A percentile compares a stretch with the other conserved stretches of the same genome.
Evolutionary conservation across 2,329 filamentous ascomycete genomes (phyloP).

Genomic region (Pestalotiopsis sp.): DNA sequence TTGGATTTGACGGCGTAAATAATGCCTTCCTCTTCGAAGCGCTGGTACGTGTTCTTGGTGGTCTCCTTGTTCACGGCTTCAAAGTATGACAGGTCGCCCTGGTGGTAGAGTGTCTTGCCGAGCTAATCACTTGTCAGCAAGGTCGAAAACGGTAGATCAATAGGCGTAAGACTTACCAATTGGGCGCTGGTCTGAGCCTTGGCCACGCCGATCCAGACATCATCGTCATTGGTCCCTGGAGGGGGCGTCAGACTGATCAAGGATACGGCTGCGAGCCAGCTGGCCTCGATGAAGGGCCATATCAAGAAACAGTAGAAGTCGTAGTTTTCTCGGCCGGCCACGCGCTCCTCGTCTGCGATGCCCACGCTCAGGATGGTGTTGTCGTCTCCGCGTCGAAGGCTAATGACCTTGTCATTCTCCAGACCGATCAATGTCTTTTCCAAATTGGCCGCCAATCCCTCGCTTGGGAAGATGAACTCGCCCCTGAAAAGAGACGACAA

Average conservation of each 20-base stretch:
- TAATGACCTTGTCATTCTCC: conserved; percentile 77
- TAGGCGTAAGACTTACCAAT: conserved; percentile 54
- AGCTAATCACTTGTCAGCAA: conserved; percentile 51
- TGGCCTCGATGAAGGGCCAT: conserved; percentile 96
- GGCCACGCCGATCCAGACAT: conserved; percentile 76
- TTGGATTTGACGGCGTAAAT: conserved; percentile 73
- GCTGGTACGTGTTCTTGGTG: conserved; percentile 86
- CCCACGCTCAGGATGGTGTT: conserved; percentile 69
- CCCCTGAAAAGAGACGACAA: conserved; percentile 91
- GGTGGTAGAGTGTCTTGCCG: conserved; percentile 95
- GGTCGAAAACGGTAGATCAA: background rate
- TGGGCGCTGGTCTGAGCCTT: conserved; percentile 83
- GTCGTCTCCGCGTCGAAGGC: conserved; percentile 59
- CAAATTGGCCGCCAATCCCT: conserved; percentile 79
- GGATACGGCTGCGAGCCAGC: conserved; percentile 88
- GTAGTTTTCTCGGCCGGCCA: conserved; percentile 85
- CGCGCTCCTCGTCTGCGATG: conserved; percentile 74
- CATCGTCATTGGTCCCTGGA: conserved; percentile 49
- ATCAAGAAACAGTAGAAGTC: conserved; percentile 99
- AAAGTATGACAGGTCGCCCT: conserved; percentile 95
- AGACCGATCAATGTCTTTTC: conserved; percentile 77
- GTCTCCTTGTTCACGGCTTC: conserved; percentile 99
- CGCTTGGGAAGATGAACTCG: conserved; percentile 94
- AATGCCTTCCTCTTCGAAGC: conserved; percentile 91
- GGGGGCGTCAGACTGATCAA: conserved; percentile 86